Evolutionary conservation across 2,329 filamentous ascomycete genomes (phyloP).

Genomic region (Pezicula radicicola): DNA sequence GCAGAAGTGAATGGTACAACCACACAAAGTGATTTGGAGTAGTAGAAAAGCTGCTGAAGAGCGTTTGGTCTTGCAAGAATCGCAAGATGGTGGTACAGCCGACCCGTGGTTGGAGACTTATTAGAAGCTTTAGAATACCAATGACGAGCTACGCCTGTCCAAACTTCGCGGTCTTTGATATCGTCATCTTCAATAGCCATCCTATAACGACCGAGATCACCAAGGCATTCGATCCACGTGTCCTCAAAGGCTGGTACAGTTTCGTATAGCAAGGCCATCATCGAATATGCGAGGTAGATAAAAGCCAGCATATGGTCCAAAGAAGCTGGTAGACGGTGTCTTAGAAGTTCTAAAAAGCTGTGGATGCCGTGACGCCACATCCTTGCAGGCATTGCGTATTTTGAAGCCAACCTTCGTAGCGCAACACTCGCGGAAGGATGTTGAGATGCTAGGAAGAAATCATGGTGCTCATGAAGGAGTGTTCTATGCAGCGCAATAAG

Average conservation of each 20-base stretch:
- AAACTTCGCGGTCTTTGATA: constrained; percentile 70
- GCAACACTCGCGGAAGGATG: constrained; percentile 74
- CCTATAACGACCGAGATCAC: constrained; percentile 74
- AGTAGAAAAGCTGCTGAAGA: constrained; percentile 67
- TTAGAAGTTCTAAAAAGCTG: constrained; percentile 73
- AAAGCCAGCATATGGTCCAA: constrained; percentile 89
- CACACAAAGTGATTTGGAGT: constrained; percentile 65
- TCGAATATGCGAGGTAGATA: constrained; percentile 84
- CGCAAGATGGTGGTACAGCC: constrained; percentile 85
- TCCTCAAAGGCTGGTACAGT: constrained; percentile 80
- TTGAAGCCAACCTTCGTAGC: constrained; percentile 66
- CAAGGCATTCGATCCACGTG: constrained; percentile 83
- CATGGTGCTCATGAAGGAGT: constrained; percentile 76
- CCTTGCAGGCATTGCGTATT: constrained; percentile 86
- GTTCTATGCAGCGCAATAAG: constrained; percentile 80
- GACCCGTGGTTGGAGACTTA: constrained; percentile 68
- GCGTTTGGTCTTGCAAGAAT: constrained; percentile 68
- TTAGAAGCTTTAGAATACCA: constrained; percentile 82
- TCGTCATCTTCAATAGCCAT: constrained; percentile 90
- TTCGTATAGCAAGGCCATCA: constrained; percentile 84
- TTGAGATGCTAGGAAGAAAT: constrained; percentile 83
- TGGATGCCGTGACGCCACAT: constrained; percentile 95
- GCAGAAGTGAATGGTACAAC: constrained; percentile 56
- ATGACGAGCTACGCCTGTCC: constrained; percentile 74
- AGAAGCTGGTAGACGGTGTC: constrained; percentile 71